Base-by-base conservation (phyloP, 306 rosid species). In the Prunus davidiana region DNA sequence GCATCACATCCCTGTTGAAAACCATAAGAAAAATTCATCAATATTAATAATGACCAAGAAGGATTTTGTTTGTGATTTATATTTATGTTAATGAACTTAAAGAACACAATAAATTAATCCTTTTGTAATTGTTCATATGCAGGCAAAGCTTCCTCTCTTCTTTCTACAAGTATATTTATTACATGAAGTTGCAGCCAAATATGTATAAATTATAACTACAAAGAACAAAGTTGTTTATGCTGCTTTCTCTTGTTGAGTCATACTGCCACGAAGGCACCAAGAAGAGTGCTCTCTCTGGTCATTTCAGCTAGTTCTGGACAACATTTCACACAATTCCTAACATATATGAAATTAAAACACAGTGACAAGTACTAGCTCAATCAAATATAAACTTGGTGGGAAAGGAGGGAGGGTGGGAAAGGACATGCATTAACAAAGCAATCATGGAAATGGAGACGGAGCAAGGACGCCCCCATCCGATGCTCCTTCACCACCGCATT, bases 401-500 rank as follows among this genome's bases (percentile, higher is more conserved):
- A 73, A 41, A 16, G 27, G 18, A 34, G 2, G 22, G 55, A 57
- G 24, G n/a, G 6, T 30, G 6, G 18, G 57, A 45, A 0, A 46
- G 30, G 64, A 27, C 60, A 28, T 73, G 64, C 77, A 73, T 73
- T 73, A 30, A 73, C 77, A 46, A 73, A 73, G 69, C 77, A 73
- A 73, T 73, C 77, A n/a, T 73, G 77, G 67, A 89, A 89, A 84
- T 86, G 93, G 51, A 86, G 93, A 64, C 93, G 93, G 11, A 89
- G 90, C 79, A 73, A 61, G 77, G 93, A 89, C 1, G 89, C 93
- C 12, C 91, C 94, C 90, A 89, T 89, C 68, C 94, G 91, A 51
- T 65, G 84, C 63, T 89, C 91, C 83, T 86, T 86, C 38, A 16
- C 0, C 75, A 89, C 91, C 2, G 94, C 91, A 49, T 77, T 86